Base-by-base conservation (phyloP, 164 flowering plant species). In the Chloranthus sessilifolius region DNA sequence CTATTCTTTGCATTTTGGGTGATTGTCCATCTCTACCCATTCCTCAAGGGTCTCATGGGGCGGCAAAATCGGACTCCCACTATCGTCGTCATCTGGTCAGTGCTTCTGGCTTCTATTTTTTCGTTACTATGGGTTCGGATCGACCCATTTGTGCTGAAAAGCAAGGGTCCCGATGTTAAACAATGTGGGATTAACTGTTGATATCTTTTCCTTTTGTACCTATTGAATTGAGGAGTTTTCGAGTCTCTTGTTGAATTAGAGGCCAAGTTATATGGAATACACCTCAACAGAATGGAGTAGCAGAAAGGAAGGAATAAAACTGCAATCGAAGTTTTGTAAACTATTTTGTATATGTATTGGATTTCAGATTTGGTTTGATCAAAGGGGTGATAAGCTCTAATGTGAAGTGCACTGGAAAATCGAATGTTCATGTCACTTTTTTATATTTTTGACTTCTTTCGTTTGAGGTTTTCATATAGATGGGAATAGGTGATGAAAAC, bases 21-120 rank as follows among this genome's bases (percentile, higher is more conserved):
- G 63, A 81, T 83, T 45, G 69, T 81, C 47, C 95, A 86, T 68
- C 82, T 86, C 57, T 83, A 86, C 30, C 91, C 95, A 14, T 83
- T 87, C 87, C 83, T 87, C 8, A 88, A 88, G 62, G 96, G 96
- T 63, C 82, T 88, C 8, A 88, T 85, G 94, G 94, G 96, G 8
- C 44, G 82, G 34, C 94, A 88, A 56, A 88, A 84, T 73, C 60
- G 96, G 62, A 88, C 96, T 0, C 96, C 96, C 2, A 85, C 96
- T 30, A 85, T 85, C 47, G 94, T 88, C 19, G 70, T 88, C 20
- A 88, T 88, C 23, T 83, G 96, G 91, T 85, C 91, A 0, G 70
- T 85, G 23, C 88, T 88, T 23, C 56, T 88, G 69, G 96, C 96
- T 36, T 88, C 92, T 0, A 88, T 88, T 60, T 88, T 88, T 74